Evolutionary conservation across 1,139 yeast genomes (phyloP), one percentile per base, ranked within the genome.

Genomic region (Arxiozyma telluris): DNA sequence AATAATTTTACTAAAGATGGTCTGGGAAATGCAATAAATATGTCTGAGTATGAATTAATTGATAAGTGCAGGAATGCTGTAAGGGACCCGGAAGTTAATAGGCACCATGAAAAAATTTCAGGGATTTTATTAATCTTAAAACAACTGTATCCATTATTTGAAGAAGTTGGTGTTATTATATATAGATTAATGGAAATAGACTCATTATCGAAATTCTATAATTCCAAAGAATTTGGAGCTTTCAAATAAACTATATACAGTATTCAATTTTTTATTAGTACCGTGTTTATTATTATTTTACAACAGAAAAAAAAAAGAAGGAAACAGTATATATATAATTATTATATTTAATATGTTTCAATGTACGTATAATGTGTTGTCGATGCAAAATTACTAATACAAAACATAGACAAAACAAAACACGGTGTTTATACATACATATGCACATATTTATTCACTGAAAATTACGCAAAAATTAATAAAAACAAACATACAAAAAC

Each of bases 171-270:
- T 12, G 54, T 60, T n/a, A 77, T 78, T 50, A 76, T 85, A 49
- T 78, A 77, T 60, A 71, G 73, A 47, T 70, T 87, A 67, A 82
- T 88, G 87, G 86, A 83, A 61, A 76, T 70, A 43, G 96, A 87
- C 68, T 85, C 94, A 15, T 73, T 84, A 50, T 87, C 87, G 1
- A 86, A 86, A 66, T 87, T 87, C 61, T 60, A 84, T 43, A 71
- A 68, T 18, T 77, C 81, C 0, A 70, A 69, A 6, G 62, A 71
- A 5, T 73, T 71, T 53, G 64, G 59, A 15, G n/a, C 9, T 2
- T n/a, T 34, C 6, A 34, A 34, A 15, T 34, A 12, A 34, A 34
- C 39, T 34, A 15, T 15, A 12, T 4, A 34, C 3, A 34, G 42
- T 39, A 8, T 39, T 27, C 39, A 21, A 22, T 22, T 47, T 27